Base-by-base conservation (phyloP, 306 rosid species). In the Potentilla sterilis region DNA sequence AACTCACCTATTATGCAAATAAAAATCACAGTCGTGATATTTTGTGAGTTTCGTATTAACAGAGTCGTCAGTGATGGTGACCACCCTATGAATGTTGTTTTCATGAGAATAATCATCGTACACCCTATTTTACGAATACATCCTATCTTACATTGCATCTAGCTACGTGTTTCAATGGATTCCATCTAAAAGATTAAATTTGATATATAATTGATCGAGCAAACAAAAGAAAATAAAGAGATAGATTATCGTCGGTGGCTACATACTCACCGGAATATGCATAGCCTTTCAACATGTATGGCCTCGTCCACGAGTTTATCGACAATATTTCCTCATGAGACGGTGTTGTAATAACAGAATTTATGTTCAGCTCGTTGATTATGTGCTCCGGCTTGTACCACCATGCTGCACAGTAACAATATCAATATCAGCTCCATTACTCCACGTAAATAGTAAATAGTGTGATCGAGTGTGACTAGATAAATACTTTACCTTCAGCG, bases 311-410 rank as follows among this genome's bases (percentile, higher is more conserved):
- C 10, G 96, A 74, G 78, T 88, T 91, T 4, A 91, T 91, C 0
- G 97, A 92, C 82, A 94, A 78, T 22, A 91, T 83, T 80, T 94
- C 98, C 28, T 88, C 89, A 24, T 94, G 98, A 22, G 88, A 81
- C 28, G 98, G 98, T 55, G 95, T 91, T 0, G 97, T 94, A 66
- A 94, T 91, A 21, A 87, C 98, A 0, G 97, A 94, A 79, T 94
- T 94, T 78, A 91, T 85, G 81, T 90, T 94, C 64, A 90, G 70
- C 85, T 94, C 98, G 80, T 87, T 94, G 42, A 94, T 94, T 1
- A 91, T 85, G 51, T 85, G 75, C 69, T 94, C 98, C 2, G 93
- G 91, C 81, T 88, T 94, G 79, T 90, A 94, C 98, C 98, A 94
- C 98, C 97, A 94, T 2, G 86, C 98, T 92, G 82, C 89, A 37